Conservation (phyloP, 2,329 filamentous ascomycete genomes). For the Neofusicoccum ribis region DNA sequence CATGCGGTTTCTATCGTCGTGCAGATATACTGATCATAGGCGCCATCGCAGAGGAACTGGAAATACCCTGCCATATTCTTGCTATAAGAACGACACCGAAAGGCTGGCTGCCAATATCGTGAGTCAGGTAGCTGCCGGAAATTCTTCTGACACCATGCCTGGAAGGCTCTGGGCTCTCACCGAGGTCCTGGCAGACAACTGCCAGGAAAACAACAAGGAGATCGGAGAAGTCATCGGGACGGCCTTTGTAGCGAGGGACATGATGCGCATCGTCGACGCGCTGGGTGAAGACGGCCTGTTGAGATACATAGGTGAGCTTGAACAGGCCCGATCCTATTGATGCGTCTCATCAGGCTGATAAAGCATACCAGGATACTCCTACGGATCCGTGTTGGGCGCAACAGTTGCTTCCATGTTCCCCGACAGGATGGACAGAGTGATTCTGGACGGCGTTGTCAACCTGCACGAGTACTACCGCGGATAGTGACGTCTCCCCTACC, state of each 20-base stretch:
- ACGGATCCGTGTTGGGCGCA: constrained; percentile 34
- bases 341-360: constrained; percentile 40
- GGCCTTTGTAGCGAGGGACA: constrained; percentile 46
- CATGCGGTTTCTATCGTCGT: not conserved
- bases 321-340: constrained; percentile 23
- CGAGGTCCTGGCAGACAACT: not conserved
- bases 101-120: not conserved
- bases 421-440: constrained; percentile 34
- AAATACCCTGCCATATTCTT: constrained; percentile 22
- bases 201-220: constrained; percentile 22
- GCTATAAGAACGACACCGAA: constrained; percentile 16
- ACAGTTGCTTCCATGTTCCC: constrained; percentile 42
- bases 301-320: constrained; percentile 27
- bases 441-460: constrained; percentile 50
- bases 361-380: too few species aligned
- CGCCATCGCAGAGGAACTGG: not conserved
- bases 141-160: constrained; percentile 21
- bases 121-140: not conserved
- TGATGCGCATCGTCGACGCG: constrained; percentile 48
- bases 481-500: constrained; percentile 24
- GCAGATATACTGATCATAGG: not conserved
- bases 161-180: constrained; percentile 20
- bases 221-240: constrained; percentile 44
- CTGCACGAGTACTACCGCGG: constrained; percentile 48
- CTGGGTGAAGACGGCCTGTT: constrained; percentile 43